Percentiles rank a stretch among this genome's conserved stretches.
Evolutionary conservation across 306 rosid genomes (phyloP).

Genomic region (Erythrophleum fordii): DNA sequence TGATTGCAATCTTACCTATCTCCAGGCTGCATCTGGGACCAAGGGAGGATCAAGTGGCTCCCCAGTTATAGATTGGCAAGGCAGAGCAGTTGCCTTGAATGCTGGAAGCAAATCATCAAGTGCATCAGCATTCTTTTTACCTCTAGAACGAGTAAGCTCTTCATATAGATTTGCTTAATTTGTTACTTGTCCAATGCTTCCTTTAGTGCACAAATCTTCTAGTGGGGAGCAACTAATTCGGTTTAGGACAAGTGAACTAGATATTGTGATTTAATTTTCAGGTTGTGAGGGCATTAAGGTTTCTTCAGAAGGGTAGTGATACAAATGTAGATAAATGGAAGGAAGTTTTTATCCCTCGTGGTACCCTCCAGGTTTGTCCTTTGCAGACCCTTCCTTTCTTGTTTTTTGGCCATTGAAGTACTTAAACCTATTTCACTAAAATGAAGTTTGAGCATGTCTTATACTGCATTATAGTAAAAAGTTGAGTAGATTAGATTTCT

Average conservation of each 20-base stretch:
- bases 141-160: slow-evolving; percentile 81
- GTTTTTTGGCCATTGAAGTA: slow-evolving; percentile 14
- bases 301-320: slow-evolving; percentile 72
- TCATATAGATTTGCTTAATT: slow-evolving; percentile 37
- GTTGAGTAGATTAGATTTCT: slow-evolving; percentile 10
- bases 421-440: neutral
- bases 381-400: slow-evolving; percentile 7
- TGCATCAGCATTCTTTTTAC: slow-evolving; percentile 93
- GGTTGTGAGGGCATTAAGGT: slow-evolving; percentile 93
- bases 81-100: slow-evolving; percentile 94
- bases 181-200: slow-evolving; percentile 37
- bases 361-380: slow-evolving; percentile 96
- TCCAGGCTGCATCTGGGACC: slow-evolving; percentile 98
- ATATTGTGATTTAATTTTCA: slow-evolving; percentile 46
- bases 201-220: slow-evolving; percentile 34
- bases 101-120: slow-evolving; percentile 98
- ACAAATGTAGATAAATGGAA: slow-evolving; percentile 72
- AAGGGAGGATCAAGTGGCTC: slow-evolving; percentile 99
- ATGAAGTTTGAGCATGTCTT: slow-evolving; percentile 12
- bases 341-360: slow-evolving; percentile 89
- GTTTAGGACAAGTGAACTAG: slow-evolving; percentile 35
- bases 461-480: slow-evolving; percentile 17
- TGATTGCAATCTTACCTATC: slow-evolving; percentile 35
- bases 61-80: slow-evolving; percentile 94
- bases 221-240: slow-evolving; percentile 31